Evolutionary conservation across 2,329 filamentous ascomycete species (phyloP), one percentile per base, ranked within the genome.

Genomic region (Lizonia empirigonia): DNA sequence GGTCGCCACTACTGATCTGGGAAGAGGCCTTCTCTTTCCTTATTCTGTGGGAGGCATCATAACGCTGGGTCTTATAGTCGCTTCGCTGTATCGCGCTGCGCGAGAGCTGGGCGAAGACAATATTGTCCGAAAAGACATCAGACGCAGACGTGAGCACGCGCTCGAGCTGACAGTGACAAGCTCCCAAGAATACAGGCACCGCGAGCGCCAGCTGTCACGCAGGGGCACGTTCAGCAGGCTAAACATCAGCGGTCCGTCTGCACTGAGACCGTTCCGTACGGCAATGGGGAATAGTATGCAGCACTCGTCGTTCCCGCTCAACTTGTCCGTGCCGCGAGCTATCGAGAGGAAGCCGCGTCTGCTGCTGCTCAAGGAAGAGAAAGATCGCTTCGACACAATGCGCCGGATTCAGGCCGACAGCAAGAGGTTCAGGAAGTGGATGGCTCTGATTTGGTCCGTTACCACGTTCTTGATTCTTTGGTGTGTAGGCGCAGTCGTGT

Each of bases 11-110:
- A 82, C 78, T 6, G 65, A 81, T 13, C 73, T 89, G 0, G 85
- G 85, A 0, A 81, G 87, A 32, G 88, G 85, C 1, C 78, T 97
- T 2, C 77, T 96, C 23, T 87, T 96, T 44, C 92, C 92, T 0
- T 97, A 89, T 61, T 87, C 91, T 0, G 83, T 96, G 0, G 79
- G 91, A 6, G 92, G 92, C 2, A 87, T 94, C 49, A 88, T 95
- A 53, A 92, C 89, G 60, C 80, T 96, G 1, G 91, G 89, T 83
- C 78, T 96, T 19, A 87, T 95, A 47, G 87, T 96, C 19, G 86
- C 85, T 16, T 91, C 88, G 30, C 90, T 96, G 55, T 84, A 89
- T 26, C 89, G 79, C 34, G 87, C 87, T 53, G 82, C 81, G 2
- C 64, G 74, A 8, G 82, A 87, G 52, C 74, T 88, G 23, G 81